Conservation (phyloP, 495 filamentous ascomycete species). For the Clohesyomyces aquaticus region DNA sequence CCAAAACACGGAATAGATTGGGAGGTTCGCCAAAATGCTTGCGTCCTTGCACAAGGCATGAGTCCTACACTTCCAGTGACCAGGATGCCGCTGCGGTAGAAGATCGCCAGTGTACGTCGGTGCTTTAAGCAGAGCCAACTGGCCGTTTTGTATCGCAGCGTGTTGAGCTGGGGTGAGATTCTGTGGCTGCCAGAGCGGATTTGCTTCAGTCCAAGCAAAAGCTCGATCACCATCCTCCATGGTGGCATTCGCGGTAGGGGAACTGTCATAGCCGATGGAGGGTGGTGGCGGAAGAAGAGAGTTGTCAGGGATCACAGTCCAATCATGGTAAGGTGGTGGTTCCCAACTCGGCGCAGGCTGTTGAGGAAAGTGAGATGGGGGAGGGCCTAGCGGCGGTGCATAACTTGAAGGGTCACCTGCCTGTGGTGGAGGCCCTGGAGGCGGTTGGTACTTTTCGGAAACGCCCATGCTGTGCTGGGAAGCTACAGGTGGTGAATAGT, state of each 20-base stretch:
- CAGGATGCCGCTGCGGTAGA: conserved; percentile 38
- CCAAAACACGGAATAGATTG: conserved; percentile 69
- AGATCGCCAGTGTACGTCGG: conserved; percentile 55
- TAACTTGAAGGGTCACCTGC: conserved; percentile 12
- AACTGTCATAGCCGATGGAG: conserved; percentile 65
- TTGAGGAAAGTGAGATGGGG: conserved; percentile 42
- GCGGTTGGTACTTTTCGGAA: conserved; percentile 15
- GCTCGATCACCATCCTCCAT: conserved; percentile 70
- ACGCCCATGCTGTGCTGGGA: not conserved
- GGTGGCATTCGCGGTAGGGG: conserved; percentile 75
- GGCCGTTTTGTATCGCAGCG: conserved; percentile 50
- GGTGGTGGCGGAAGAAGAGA: conserved; percentile 83
- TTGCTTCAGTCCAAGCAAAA: conserved; percentile 66
- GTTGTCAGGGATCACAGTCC: conserved; percentile 79
- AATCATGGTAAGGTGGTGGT: conserved; percentile 70
- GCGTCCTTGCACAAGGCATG: conserved; percentile 51
- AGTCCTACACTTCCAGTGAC: conserved; percentile 54
- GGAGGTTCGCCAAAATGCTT: conserved; percentile 68
- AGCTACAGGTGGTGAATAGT: conserved; percentile 12
- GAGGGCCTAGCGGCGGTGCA: conserved; percentile 52
- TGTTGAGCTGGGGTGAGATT: conserved; percentile 50
- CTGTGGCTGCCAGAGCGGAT: conserved; percentile 66
- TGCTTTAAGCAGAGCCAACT: conserved; percentile 54
- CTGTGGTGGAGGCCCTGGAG: conserved; percentile 39
- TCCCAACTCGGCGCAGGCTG: conserved; percentile 37